A percentile compares a stretch with the other conserved stretches of the same genome.
These are phyloP conservation scores for Taiwanofungus camphoratus DNA, from an alignment of 1,284 basidiomycete species.

Conservation along the genomic window DNA sequence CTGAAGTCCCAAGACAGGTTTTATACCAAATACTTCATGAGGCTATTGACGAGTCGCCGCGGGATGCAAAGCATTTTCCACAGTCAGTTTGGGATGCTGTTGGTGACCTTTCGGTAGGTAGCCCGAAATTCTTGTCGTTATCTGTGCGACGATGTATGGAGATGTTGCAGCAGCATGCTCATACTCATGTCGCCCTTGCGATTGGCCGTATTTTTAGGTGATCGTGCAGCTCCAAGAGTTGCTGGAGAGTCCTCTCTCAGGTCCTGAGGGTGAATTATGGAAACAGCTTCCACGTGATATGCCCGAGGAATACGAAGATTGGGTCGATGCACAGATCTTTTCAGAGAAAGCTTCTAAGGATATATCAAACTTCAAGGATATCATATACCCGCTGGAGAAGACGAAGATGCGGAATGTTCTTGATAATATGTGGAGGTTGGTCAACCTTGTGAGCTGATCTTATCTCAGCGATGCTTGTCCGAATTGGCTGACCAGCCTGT, in stretches of 20 bases:
- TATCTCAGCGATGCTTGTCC: background rate
- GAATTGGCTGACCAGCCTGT: background rate
- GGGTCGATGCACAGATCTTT: slow-evolving; percentile 59
- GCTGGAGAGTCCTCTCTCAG: slow-evolving; percentile 52
- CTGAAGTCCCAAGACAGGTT: slow-evolving; percentile 56
- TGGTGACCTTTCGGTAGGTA: slow-evolving; percentile 66
- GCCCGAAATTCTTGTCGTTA: background rate
- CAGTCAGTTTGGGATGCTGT: slow-evolving; percentile 72
- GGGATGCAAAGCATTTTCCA: slow-evolving; percentile 65
- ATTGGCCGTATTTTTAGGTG: slow-evolving; percentile 32
- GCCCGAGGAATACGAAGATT: slow-evolving; percentile 52
- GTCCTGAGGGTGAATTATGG: slow-evolving; percentile 44
- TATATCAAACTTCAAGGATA: slow-evolving; percentile 45
- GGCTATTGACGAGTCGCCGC: slow-evolving; percentile 62
- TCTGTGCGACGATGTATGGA: background rate
- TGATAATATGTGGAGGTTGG: slow-evolving; percentile 56
- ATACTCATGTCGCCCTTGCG: background rate
- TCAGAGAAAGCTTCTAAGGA: slow-evolving; percentile 51
- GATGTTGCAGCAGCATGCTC: background rate
- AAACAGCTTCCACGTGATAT: slow-evolving; percentile 41
- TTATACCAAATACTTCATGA: slow-evolving; percentile 62
- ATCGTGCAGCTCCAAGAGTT: slow-evolving; percentile 58
- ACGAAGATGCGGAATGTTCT: slow-evolving; percentile 45
- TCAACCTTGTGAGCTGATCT: slow-evolving; percentile 46
- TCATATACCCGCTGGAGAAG: slow-evolving; percentile 53